Conservation (phyloP, 2,329 filamentous ascomycete species). For the Fusarium miscanthi region DNA sequence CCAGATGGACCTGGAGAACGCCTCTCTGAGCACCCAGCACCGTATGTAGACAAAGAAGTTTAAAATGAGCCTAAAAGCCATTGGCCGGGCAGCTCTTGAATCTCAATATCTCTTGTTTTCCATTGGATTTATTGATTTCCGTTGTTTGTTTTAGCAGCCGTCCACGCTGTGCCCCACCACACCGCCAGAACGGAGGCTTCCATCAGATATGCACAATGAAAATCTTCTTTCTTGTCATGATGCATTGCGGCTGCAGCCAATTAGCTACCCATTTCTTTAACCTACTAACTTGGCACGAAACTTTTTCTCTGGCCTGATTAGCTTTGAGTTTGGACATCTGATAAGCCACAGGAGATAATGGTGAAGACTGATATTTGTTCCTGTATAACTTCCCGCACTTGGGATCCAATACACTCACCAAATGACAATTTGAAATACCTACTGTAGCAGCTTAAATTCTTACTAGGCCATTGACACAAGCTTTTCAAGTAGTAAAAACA, state of each 20-base stretch:
- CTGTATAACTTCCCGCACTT: neutral
- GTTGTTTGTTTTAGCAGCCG: slow-evolving; percentile 1
- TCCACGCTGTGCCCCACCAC: slow-evolving; percentile 17
- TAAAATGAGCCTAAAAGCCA: neutral
- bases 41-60: slow-evolving; percentile 1
- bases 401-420: neutral
- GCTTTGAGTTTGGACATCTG: neutral
- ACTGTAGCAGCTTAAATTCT: neutral
- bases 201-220: slow-evolving; percentile 1
- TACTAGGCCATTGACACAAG: neutral
- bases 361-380: neutral
- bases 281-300: neutral
- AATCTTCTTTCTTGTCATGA: slow-evolving; percentile 5
- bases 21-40: neutral
- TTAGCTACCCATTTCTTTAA: neutral
- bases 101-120: neutral
- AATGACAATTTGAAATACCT: neutral
- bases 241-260: neutral
- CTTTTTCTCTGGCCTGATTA: neutral
- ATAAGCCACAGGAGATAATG: neutral
- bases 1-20: neutral
- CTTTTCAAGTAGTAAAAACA: neutral
- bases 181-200: slow-evolving; percentile 20
- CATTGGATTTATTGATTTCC: neutral
- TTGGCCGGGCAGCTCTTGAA: neutral